Percentiles rank a stretch among this genome's conserved stretches.
These are phyloP conservation scores for Yarrowia alimentaria DNA, from an alignment of 805 yeast species.

Conservation along the genomic window DNA sequence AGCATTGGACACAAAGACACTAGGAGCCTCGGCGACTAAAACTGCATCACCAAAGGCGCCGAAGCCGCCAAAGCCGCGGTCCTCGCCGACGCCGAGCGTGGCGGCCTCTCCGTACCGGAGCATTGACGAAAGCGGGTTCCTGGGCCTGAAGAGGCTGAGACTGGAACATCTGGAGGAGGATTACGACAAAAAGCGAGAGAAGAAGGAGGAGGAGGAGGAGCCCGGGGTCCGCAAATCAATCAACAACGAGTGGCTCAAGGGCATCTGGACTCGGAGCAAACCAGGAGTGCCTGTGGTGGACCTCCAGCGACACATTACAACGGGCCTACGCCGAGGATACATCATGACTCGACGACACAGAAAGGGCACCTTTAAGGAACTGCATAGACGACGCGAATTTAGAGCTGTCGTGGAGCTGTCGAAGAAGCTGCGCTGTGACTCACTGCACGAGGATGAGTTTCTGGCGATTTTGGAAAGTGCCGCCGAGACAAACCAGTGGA, in stretches of 20 bases:
- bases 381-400: background rate
- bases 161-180: too few species aligned
- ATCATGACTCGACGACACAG: background rate
- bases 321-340: background rate
- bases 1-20: background rate
- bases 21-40: background rate
- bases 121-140: too few species aligned
- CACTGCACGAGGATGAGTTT: background rate
- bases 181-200: too few species aligned
- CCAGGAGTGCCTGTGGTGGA: background rate
- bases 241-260: too few species aligned
- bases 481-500: constrained; percentile 1
- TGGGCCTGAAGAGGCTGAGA: too few species aligned
- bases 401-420: constrained; percentile 1
- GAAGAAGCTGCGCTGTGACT: background rate
- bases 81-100: too few species aligned
- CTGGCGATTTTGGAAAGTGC: background rate
- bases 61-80: too few species aligned
- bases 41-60: background rate
- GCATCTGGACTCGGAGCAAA: too few species aligned
- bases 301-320: background rate
- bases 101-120: too few species aligned
- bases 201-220: too few species aligned
- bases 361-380: background rate
- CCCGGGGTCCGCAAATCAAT: too few species aligned